phyloP scores from a whole-genome alignment of 1,284 basidiomycete genomes.

The Leccinum angustisporum region DNA sequence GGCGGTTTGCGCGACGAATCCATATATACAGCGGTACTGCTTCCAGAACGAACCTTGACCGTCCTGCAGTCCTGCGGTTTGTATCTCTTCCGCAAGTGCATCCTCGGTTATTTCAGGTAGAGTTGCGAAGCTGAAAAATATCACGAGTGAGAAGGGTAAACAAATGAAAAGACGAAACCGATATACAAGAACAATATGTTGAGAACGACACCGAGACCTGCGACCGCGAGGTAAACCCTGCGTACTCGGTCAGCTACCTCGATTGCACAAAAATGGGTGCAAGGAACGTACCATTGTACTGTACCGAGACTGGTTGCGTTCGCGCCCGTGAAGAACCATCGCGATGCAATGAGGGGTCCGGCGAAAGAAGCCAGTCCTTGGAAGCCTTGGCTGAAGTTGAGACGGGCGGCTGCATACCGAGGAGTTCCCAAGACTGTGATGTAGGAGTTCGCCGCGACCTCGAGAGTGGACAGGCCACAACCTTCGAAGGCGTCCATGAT shows the following conservation, averaged over 20 bases:
- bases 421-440: constrained; percentile 68
- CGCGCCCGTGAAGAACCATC: constrained; percentile 70
- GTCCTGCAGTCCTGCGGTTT: constrained; percentile 41
- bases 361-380: constrained; percentile 79
- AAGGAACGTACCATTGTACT: constrained; percentile 61
- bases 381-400: constrained; percentile 83
- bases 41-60: constrained; percentile 64
- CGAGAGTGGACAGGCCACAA: constrained; percentile 69
- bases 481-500: constrained; percentile 36
- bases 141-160: background rate
- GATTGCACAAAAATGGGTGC: background rate
- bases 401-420: constrained; percentile 72
- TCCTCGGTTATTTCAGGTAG: constrained; percentile 79
- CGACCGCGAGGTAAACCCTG: constrained; percentile 79
- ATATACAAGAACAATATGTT: constrained; percentile 68
- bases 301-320: constrained; percentile 63
- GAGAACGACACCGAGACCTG: constrained; percentile 60
- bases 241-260: constrained; percentile 4
- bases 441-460: constrained; percentile 81
- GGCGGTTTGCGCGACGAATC: constrained; percentile 69
- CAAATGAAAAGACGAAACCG: background rate
- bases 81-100: constrained; percentile 53
- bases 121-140: constrained; percentile 53
- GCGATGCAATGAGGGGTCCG: constrained; percentile 77
- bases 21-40: constrained; percentile 71